These are phyloP conservation scores for Trichophyton verrucosum DNA, from an alignment of 2,329 filamentous ascomycete species.

Conservation along the genomic window DNA sequence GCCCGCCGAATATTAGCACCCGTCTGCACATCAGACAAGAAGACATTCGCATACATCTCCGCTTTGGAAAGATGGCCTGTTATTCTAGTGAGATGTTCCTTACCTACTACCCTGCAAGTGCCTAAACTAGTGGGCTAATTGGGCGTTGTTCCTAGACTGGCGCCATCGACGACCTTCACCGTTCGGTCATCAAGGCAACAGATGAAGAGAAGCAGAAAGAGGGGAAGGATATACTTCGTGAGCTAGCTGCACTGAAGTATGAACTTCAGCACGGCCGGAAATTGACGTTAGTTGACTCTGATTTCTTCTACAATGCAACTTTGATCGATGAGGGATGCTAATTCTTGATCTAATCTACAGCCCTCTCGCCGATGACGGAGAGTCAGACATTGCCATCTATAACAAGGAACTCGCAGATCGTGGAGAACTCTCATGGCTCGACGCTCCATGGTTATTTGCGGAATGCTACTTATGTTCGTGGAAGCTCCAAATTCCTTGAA, in stretches of 20 bases:
- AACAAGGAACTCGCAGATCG: slow-evolving; percentile 72
- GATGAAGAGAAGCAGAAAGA: slow-evolving; percentile 52
- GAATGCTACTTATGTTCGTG: slow-evolving; percentile 78
- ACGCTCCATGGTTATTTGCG: slow-evolving; percentile 74
- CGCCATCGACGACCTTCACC: slow-evolving; percentile 89
- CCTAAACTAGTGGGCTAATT: background rate
- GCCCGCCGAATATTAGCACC: slow-evolving; percentile 42
- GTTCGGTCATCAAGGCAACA: slow-evolving; percentile 39
- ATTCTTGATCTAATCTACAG: slow-evolving; percentile 30
- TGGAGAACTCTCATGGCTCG: slow-evolving; percentile 66
- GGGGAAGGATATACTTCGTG: slow-evolving; percentile 73
- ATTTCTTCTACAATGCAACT: background rate
- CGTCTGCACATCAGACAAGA: slow-evolving; percentile 67
- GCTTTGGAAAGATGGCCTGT: slow-evolving; percentile 84
- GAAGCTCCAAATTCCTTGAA: background rate
- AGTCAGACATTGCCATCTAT: slow-evolving; percentile 63
- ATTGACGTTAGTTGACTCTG: slow-evolving; percentile 48
- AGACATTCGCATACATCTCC: slow-evolving; percentile 76
- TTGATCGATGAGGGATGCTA: background rate
- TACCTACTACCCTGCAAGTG: background rate
- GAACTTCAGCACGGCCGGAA: slow-evolving; percentile 81
- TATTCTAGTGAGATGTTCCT: slow-evolving; percentile 56
- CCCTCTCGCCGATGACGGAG: slow-evolving; percentile 64
- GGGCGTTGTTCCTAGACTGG: slow-evolving; percentile 52
- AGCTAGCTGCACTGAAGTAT: slow-evolving; percentile 77